Evolutionary conservation across 805 yeast species (phyloP).

Genomic region (Brettanomyces custersianus): DNA sequence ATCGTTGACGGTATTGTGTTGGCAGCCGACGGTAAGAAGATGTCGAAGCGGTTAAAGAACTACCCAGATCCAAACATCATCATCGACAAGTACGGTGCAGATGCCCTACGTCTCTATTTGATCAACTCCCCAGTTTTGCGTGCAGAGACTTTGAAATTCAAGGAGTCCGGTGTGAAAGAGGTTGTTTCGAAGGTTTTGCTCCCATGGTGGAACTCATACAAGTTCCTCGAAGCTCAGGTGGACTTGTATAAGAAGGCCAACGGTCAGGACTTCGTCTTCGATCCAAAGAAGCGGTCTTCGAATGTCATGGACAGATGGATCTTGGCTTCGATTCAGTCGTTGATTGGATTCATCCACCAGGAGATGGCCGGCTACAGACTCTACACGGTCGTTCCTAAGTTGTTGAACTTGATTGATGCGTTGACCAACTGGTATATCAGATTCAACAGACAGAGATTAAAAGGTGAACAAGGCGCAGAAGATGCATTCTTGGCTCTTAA

Average conservation of each 20-base stretch:
- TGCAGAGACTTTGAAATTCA: conserved; percentile 93
- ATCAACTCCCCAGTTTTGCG: conserved; percentile 96
- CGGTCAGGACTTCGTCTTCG: conserved; percentile 62
- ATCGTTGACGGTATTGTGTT: conserved; percentile 94
- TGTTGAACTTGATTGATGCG: conserved; percentile 82
- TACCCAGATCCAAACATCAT: conserved; percentile 91
- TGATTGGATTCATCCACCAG: conserved; percentile 72
- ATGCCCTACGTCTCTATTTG: conserved; percentile 89
- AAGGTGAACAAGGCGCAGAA: conserved; percentile 82
- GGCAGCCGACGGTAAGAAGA: conserved; percentile 97
- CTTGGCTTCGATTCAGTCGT: conserved; percentile 89
- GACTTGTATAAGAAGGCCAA: conserved; percentile 73
- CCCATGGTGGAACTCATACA: conserved; percentile 98
- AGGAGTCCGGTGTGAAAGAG: conserved; percentile 98
- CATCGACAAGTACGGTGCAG: conserved; percentile 90
- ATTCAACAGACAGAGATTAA: conserved; percentile 94
- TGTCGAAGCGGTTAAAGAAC: conserved; percentile 97
- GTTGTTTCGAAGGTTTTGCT: conserved; percentile 90
- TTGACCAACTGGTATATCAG: conserved; percentile 98
- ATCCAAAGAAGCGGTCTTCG: conserved; percentile 52
- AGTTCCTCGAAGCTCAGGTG: conserved; percentile 92
- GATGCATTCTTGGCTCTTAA: conserved; percentile 85
- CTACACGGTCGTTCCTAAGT: conserved; percentile 92
- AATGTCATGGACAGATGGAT: conserved; percentile 98
- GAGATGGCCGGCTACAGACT: conserved; percentile 89